A percentile compares a stretch with the other conserved stretches of the same genome.
Conservation (phyloP, 1,284 basidiomycete species). For the Meripilus lineatus region DNA sequence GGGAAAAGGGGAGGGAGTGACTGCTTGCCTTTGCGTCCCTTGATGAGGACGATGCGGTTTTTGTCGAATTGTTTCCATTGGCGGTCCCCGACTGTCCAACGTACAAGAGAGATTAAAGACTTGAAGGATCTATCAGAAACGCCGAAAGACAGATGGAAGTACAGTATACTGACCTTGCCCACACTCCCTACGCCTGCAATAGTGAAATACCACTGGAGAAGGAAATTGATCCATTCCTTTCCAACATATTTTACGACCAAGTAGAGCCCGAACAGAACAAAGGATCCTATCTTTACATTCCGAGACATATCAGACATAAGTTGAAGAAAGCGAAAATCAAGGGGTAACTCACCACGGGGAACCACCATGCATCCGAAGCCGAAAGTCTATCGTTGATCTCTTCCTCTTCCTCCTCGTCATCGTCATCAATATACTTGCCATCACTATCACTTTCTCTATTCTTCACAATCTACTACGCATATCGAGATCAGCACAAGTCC, state of each 20-base stretch:
- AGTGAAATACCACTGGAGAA: conserved; percentile 76
- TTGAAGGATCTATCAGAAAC: conserved; percentile 21
- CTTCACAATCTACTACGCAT: conserved; percentile 19
- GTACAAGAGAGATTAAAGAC: conserved; percentile 46
- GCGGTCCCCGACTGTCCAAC: conserved; percentile 39
- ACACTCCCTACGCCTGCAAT: conserved; percentile 59
- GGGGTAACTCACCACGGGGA: conserved; percentile 56
- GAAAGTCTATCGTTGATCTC: conserved; percentile 55
- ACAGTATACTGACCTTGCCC: conserved; percentile 52
- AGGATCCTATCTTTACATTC: conserved; percentile 53
- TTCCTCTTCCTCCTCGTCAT: conserved; percentile 42
- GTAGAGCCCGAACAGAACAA: conserved; percentile 63
- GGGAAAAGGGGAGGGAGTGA: neutral
- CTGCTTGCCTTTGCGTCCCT: conserved; percentile 39
- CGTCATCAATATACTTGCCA: conserved; percentile 27
- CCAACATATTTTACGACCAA: conserved; percentile 73
- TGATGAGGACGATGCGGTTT: conserved; percentile 38
- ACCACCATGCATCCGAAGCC: conserved; percentile 67
- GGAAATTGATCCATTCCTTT: conserved; percentile 77
- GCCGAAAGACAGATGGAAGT: conserved; percentile 1
- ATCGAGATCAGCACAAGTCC: neutral
- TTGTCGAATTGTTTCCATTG: conserved; percentile 52
- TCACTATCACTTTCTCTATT: conserved; percentile 17
- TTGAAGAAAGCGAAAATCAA: neutral
- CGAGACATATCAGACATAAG: neutral